Percentiles rank a stretch among this genome's conserved stretches.
Conservation (phyloP, 2,329 filamentous ascomycete species). For the Aschersonia sp. region DNA sequence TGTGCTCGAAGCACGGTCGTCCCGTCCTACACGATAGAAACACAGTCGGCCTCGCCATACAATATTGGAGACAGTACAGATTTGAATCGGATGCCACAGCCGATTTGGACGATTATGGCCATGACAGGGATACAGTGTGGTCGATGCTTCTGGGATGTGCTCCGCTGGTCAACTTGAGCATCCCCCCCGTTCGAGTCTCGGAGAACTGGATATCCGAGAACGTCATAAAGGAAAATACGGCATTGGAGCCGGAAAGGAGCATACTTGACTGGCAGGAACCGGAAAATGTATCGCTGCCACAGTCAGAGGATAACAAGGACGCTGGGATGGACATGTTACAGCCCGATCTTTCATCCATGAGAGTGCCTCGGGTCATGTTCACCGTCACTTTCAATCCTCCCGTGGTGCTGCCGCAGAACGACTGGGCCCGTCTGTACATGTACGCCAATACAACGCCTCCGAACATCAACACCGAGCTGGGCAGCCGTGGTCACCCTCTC, state of each 20-base stretch:
- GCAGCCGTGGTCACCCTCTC: constrained; percentile 12
- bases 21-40: constrained; percentile 56
- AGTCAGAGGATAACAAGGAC: constrained; percentile 30
- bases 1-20: constrained; percentile 56
- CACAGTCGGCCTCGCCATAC: constrained; percentile 53
- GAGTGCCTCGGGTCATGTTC: constrained; percentile 59
- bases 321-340: constrained; percentile 37
- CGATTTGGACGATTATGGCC: constrained; percentile 13
- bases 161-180: constrained; percentile 24
- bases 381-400: constrained; percentile 62
- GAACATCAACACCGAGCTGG: constrained; percentile 15
- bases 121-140: constrained; percentile 38
- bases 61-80: constrained; percentile 61
- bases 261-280: constrained; percentile 62
- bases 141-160: constrained; percentile 54
- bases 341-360: constrained; percentile 27
- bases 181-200: constrained; percentile 54
- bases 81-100: constrained; percentile 25
- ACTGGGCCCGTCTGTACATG: constrained; percentile 48
- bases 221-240: constrained; percentile 42
- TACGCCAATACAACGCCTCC: constrained; percentile 33
- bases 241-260: constrained; percentile 23
- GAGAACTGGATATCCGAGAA: constrained; percentile 57
- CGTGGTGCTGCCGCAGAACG: constrained; percentile 49
- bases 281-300: constrained; percentile 42